Percentiles rank a stretch among this genome's conserved stretches.
Evolutionary conservation across 192 early-diverging fungal species (phyloP).

Genomic region (Rhizophagus prolifer): DNA sequence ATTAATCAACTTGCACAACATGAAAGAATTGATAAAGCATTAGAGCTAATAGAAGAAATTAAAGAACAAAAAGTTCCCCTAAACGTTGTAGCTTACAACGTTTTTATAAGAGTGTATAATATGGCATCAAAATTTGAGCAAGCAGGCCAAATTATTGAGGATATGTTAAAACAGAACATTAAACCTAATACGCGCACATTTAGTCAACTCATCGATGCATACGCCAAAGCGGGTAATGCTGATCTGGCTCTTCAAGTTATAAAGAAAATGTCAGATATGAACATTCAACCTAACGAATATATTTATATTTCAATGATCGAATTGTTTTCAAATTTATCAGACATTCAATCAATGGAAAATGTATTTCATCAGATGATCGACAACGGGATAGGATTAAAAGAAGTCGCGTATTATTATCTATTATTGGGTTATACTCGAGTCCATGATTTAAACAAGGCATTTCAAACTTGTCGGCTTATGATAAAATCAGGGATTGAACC

Average conservation of each 20-base stretch:
- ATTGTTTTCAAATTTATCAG: slow-evolving; percentile 24
- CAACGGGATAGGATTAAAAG: slow-evolving; percentile 35
- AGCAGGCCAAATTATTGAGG: slow-evolving; percentile 5
- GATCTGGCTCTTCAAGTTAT: neutral
- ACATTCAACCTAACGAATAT: neutral
- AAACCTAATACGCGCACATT: slow-evolving; percentile 3
- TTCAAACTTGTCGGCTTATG: slow-evolving; percentile 42
- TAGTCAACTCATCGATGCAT: neutral
- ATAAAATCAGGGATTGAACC: slow-evolving; percentile 36
- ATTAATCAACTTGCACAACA: slow-evolving; percentile 37
- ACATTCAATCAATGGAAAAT: slow-evolving; percentile 24
- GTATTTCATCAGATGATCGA: slow-evolving; percentile 9
- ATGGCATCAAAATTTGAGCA: neutral
- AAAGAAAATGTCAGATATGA: neutral
- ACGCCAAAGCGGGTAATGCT: slow-evolving; percentile 15
- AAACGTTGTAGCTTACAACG: slow-evolving; percentile 4
- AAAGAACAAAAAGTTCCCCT: neutral
- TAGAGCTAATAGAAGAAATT: slow-evolving; percentile 38
- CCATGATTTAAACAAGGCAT: slow-evolving; percentile 45
- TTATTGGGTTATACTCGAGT: slow-evolving; percentile 45
- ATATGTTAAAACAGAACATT: slow-evolving; percentile 14
- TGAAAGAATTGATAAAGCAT: slow-evolving; percentile 33
- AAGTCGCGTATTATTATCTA: slow-evolving; percentile 46
- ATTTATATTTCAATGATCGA: slow-evolving; percentile 20
- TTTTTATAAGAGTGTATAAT: neutral